Conservation (phyloP, 768 basidiomycete species). For the Melanogaster broomeanus region DNA sequence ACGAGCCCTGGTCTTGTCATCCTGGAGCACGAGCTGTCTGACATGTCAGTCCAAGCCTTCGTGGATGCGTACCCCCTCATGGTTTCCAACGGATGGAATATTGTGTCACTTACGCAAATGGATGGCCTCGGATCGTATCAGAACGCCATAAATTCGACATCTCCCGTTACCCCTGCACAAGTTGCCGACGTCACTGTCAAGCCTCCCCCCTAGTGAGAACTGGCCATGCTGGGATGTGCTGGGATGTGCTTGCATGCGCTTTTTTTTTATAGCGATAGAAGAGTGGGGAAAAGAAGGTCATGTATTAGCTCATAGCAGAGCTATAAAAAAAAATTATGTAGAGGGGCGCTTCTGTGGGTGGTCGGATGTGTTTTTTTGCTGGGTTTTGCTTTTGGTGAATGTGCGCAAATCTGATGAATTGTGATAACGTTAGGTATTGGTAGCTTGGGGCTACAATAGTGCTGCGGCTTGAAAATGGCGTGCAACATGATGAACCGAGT, state of each 20-base stretch:
- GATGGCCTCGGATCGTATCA: conserved; percentile 45
- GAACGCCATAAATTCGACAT: conserved; percentile 39
- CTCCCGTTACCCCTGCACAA: conserved; percentile 25
- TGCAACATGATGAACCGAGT: too few species aligned
- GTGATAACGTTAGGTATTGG: too few species aligned
- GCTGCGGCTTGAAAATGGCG: too few species aligned
- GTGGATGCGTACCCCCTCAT: conserved; percentile 65
- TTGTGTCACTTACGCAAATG: conserved; percentile 53
- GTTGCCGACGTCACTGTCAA: conserved; percentile 15
- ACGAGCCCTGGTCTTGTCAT: conserved; percentile 80
- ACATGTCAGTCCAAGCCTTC: conserved; percentile 64
- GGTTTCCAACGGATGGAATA: conserved; percentile 68
- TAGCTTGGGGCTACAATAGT: too few species aligned
- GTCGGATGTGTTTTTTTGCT: too few species aligned
- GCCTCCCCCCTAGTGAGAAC: background rate
- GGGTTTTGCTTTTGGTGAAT: too few species aligned
- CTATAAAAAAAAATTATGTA: too few species aligned
- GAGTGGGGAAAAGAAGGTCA: too few species aligned
- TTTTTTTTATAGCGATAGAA: too few species aligned
- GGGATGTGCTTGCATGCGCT: background rate
- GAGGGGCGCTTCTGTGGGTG: too few species aligned
- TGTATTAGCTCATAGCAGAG: too few species aligned
- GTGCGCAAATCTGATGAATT: too few species aligned
- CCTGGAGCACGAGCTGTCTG: conserved; percentile 80
- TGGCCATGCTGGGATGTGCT: background rate